Evolutionary conservation across 2,329 filamentous ascomycete species (phyloP).

Genomic region (Neofusicoccum cordaticola): DNA sequence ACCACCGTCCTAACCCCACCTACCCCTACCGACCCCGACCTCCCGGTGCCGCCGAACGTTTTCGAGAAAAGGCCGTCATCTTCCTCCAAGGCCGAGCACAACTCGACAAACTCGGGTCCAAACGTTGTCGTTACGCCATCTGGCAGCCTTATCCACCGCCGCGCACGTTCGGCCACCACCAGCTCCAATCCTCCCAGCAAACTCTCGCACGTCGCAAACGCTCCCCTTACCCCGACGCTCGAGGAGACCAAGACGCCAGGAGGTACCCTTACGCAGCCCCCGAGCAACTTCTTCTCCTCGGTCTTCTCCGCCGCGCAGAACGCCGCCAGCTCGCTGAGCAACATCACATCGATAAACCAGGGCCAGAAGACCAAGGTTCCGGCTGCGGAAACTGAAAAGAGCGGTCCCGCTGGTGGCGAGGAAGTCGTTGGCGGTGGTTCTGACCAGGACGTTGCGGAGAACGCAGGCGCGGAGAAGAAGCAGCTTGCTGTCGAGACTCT

Average conservation of each 20-base stretch:
- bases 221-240: conserved; percentile 70
- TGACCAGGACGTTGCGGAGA: conserved; percentile 18
- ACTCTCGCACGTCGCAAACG: conserved; percentile 68
- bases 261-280: conserved; percentile 49
- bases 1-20: conserved; percentile 63
- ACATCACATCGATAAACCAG: conserved; percentile 50
- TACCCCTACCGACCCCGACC: conserved; percentile 52
- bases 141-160: conserved; percentile 72
- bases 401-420: conserved; percentile 34
- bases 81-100: conserved; percentile 21
- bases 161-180: conserved; percentile 57
- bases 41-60: conserved; percentile 17
- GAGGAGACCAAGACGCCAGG: conserved; percentile 65
- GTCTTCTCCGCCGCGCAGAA: conserved; percentile 92
- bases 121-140: conserved; percentile 61
- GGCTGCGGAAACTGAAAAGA: conserved; percentile 26
- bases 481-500: conserved; percentile 84
- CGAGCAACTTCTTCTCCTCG: conserved; percentile 81
- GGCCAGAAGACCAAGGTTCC: conserved; percentile 44
- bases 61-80: conserved; percentile 9
- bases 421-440: conserved; percentile 40
- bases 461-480: conserved; percentile 36
- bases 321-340: conserved; percentile 78
- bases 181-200: conserved; percentile 68
- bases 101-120: conserved; percentile 38